phyloP scores from a whole-genome alignment of 2,329 filamentous ascomycete genomes.

The Lachnum nothofagi region DNA sequence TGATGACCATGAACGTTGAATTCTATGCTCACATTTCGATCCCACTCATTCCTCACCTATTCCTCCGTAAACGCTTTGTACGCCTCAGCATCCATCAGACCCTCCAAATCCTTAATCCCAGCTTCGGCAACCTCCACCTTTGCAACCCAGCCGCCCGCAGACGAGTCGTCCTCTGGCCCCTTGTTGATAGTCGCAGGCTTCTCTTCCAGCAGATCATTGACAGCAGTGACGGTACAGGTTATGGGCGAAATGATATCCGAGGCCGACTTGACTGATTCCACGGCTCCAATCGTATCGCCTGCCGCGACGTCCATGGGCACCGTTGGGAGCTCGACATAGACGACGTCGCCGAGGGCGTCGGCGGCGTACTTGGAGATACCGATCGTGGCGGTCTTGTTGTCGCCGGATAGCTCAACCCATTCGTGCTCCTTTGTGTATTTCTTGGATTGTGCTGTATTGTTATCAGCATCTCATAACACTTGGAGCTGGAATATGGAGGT shows the following conservation, averaged over 20 bases:
- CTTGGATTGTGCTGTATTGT: slow-evolving; percentile 43
- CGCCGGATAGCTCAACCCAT: slow-evolving; percentile 85
- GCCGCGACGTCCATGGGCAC: slow-evolving; percentile 61
- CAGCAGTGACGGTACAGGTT: slow-evolving; percentile 66
- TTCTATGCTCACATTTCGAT: neutral
- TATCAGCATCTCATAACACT: slow-evolving; percentile 15
- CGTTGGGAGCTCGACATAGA: slow-evolving; percentile 90
- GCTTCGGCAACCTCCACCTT: slow-evolving; percentile 72
- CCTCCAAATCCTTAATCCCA: slow-evolving; percentile 62
- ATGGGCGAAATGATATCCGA: slow-evolving; percentile 93
- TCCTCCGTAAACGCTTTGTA: slow-evolving; percentile 68
- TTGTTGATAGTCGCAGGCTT: slow-evolving; percentile 85
- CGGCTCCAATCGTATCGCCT: slow-evolving; percentile 84
- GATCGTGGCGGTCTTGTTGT: slow-evolving; percentile 73
- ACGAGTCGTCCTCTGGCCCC: slow-evolving; percentile 71
- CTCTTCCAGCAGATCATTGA: slow-evolving; percentile 73
- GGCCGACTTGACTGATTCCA: slow-evolving; percentile 98
- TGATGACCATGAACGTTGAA: slow-evolving; percentile 2
- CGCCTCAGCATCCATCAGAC: slow-evolving; percentile 68
- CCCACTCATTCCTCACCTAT: slow-evolving; percentile 8
- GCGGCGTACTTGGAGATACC: slow-evolving; percentile 92
- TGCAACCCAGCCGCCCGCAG: slow-evolving; percentile 83
- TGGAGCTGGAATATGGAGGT: slow-evolving; percentile 5
- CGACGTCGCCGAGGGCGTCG: slow-evolving; percentile 87
- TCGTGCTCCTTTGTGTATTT: slow-evolving; percentile 97